phyloP scores from a whole-genome alignment of 768 basidiomycete species.

The Gyrodon lividus region DNA sequence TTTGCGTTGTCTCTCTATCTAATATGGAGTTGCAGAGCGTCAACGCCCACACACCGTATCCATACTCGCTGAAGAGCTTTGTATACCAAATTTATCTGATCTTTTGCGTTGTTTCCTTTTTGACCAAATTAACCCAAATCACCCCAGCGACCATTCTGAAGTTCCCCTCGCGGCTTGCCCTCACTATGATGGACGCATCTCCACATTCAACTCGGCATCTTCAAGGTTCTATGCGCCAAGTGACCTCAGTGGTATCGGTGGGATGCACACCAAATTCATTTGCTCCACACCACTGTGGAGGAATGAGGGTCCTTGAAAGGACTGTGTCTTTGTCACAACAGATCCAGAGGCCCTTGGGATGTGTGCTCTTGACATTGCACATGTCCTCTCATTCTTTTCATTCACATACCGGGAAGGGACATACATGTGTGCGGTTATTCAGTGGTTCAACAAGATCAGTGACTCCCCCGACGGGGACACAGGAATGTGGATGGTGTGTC shows the following conservation, averaged over 20 bases:
- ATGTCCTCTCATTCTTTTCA: conserved; percentile 22
- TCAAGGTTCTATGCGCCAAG: conserved; percentile 29
- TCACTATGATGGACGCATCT: background rate
- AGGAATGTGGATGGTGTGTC: too few species aligned
- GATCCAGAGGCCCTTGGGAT: conserved; percentile 14
- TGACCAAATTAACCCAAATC: conserved; percentile 7
- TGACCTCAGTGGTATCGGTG: conserved; percentile 23
- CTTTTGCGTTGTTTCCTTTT: background rate
- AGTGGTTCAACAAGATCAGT: conserved; percentile 22
- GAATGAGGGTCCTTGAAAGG: conserved; percentile 1
- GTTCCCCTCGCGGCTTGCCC: conserved; percentile 7
- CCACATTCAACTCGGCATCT: conserved; percentile 20
- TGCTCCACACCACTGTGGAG: conserved; percentile 19
- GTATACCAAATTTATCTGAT: background rate
- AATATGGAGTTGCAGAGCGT: background rate
- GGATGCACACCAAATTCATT: conserved; percentile 28
- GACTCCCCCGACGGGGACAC: too few species aligned
- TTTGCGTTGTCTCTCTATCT: background rate
- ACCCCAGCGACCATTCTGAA: conserved; percentile 1
- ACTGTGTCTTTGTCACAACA: conserved; percentile 24
- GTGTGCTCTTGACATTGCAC: conserved; percentile 16
- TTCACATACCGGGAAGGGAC: conserved; percentile 5
- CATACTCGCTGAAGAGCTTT: background rate
- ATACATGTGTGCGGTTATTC: conserved; percentile 20
- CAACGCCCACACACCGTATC: background rate